Percentiles rank a stretch among this genome's conserved stretches.
Evolutionary conservation across 306 rosid genomes (phyloP).

Genomic region (Prunus kanzakura): DNA sequence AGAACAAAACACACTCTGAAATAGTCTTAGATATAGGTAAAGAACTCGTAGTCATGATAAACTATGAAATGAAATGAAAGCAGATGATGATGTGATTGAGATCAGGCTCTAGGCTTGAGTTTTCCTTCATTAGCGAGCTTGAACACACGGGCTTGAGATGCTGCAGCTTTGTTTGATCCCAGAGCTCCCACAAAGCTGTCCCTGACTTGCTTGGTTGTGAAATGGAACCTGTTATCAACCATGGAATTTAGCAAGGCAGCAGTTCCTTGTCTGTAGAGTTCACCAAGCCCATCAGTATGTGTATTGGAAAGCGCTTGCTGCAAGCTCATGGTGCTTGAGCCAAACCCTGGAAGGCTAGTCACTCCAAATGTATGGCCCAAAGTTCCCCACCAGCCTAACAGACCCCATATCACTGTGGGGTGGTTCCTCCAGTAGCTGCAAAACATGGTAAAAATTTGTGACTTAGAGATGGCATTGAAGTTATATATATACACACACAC

Average conservation of each 20-base stretch:
- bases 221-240: slow-evolving; percentile 69
- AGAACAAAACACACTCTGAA: slow-evolving; percentile 2
- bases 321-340: slow-evolving; percentile 43
- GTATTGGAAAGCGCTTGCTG: slow-evolving; percentile 85
- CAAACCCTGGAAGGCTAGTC: slow-evolving; percentile 52
- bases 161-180: slow-evolving; percentile 68
- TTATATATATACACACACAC: not conserved
- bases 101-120: slow-evolving; percentile 47
- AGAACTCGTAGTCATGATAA: not conserved
- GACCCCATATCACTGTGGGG: slow-evolving; percentile 76
- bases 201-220: slow-evolving; percentile 68
- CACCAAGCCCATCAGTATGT: slow-evolving; percentile 69
- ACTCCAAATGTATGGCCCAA: slow-evolving; percentile 69
- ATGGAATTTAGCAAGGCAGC: slow-evolving; percentile 80
- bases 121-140: slow-evolving; percentile 82
- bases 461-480: not conserved
- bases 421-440: slow-evolving; percentile 85
- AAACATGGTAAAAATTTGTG: not conserved
- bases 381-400: slow-evolving; percentile 93
- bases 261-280: slow-evolving; percentile 76
- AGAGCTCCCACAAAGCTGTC: slow-evolving; percentile 55
- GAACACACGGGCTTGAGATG: slow-evolving; percentile 67
- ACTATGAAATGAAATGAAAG: slow-evolving; percentile 6
- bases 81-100: slow-evolving; percentile 8
- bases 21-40: not conserved